phyloP scores from a whole-genome alignment of 176 grass and related monocot species.

The Neostapfia colusana region DNA sequence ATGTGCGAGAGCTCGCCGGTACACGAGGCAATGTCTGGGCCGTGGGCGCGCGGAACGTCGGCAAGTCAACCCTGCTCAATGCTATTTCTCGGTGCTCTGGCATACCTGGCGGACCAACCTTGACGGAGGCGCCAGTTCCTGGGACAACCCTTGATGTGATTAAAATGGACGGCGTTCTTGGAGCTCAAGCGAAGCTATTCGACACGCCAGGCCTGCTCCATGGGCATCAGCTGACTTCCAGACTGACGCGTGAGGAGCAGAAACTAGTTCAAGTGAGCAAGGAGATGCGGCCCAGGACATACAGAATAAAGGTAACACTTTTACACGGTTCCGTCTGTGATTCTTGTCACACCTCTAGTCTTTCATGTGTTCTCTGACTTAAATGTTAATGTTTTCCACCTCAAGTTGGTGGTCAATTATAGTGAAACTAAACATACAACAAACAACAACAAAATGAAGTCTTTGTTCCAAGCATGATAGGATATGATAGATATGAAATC shows the following conservation, averaged over 20 bases:
- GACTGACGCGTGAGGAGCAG: constrained; percentile 64
- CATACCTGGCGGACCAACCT: constrained; percentile 27
- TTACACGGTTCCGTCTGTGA: not conserved
- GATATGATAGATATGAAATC: too few relatives aligned
- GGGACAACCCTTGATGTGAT: constrained; percentile 83
- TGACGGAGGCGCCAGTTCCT: constrained; percentile 82
- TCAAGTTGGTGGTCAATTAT: not conserved
- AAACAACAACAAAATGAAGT: too few relatives aligned
- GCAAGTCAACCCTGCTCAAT: constrained; percentile 86
- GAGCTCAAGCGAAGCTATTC: constrained; percentile 73
- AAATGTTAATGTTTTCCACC: not conserved
- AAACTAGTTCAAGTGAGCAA: constrained; percentile 78
- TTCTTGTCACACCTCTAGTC: not conserved
- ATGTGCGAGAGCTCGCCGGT: constrained; percentile 61
- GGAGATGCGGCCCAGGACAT: constrained; percentile 75
- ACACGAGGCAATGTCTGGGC: constrained; percentile 86
- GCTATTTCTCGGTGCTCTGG: constrained; percentile 66
- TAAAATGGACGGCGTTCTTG: constrained; percentile 65
- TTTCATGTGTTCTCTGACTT: not conserved
- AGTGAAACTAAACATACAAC: not conserved
- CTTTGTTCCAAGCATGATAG: too few relatives aligned
- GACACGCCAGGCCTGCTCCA: constrained; percentile 83
- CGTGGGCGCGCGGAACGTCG: constrained; percentile 74
- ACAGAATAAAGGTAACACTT: constrained; percentile 67
- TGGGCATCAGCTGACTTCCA: constrained; percentile 76